phyloP scores from a whole-genome alignment of 306 rosid species.

The Gastrolobium villosum region DNA sequence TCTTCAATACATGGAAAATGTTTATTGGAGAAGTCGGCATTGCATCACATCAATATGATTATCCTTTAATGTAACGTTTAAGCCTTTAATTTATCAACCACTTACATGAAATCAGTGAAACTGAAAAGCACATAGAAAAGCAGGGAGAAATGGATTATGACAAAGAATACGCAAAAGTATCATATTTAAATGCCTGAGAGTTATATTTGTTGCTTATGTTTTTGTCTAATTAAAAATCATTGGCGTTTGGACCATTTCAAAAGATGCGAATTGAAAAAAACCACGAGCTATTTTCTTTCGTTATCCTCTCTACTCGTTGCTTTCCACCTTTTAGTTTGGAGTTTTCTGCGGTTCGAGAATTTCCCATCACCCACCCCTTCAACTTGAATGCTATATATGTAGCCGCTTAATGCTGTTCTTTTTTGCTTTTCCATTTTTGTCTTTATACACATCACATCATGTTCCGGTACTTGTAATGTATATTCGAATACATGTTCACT shows the following conservation, averaged over 20 bases:
- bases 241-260: constrained; percentile 24
- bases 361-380: constrained; percentile 42
- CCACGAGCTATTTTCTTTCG: neutral
- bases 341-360: constrained; percentile 20
- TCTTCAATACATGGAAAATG: neutral
- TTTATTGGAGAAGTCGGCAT: constrained; percentile 1
- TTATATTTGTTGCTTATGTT: neutral
- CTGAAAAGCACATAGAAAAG: constrained; percentile 8
- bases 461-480: neutral
- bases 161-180: neutral
- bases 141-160: constrained; percentile 27
- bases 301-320: constrained; percentile 19
- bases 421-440: constrained; percentile 42
- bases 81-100: constrained; percentile 17
- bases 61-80: neutral
- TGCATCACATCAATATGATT: constrained; percentile 41
- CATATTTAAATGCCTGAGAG: neutral
- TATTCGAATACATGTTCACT: neutral
- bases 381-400: neutral
- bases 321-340: constrained; percentile 34
- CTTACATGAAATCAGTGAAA: neutral
- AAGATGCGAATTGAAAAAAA: neutral
- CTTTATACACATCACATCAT: constrained; percentile 30
- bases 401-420: constrained; percentile 12
- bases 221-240: constrained; percentile 23